phyloP scores from a whole-genome alignment of 2,329 filamentous ascomycete genomes.

The Aureobasidium sp. region DNA sequence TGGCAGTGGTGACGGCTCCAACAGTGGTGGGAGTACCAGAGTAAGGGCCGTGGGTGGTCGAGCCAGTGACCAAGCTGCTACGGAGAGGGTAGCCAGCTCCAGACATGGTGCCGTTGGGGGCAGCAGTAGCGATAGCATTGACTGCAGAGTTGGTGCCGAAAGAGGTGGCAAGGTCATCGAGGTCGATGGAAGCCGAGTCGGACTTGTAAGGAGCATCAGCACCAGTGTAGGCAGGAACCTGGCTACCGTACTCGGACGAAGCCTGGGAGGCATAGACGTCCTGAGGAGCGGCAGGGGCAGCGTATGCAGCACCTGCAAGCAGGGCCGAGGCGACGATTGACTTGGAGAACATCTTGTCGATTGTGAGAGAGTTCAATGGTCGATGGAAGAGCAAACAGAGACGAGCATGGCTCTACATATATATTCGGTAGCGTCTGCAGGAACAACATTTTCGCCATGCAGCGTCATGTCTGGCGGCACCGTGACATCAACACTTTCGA shows the following conservation, averaged over 20 bases:
- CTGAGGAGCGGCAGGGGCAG: conserved; percentile 26
- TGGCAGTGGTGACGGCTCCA: conserved; percentile 55
- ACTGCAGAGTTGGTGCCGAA: conserved; percentile 39
- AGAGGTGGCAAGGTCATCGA: conserved; percentile 29
- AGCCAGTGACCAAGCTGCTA: conserved; percentile 44
- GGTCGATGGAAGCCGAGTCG: conserved; percentile 24
- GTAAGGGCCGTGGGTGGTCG: conserved; percentile 61
- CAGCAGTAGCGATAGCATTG: conserved; percentile 26
- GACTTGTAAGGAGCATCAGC: conserved; percentile 35
- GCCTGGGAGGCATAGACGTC: conserved; percentile 2
- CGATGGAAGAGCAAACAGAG: background rate
- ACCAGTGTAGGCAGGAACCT: conserved; percentile 34
- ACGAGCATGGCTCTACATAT: background rate
- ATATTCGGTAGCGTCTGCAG: background rate
- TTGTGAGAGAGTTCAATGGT: background rate
- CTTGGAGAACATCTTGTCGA: conserved; percentile 17
- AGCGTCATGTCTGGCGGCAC: background rate
- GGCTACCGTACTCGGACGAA: conserved; percentile 12
- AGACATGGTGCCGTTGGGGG: conserved; percentile 21
- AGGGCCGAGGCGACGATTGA: conserved; percentile 15
- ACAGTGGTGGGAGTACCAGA: conserved; percentile 59
- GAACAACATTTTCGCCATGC: conserved; percentile 6
- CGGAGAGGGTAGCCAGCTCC: conserved; percentile 35
- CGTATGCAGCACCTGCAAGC: conserved; percentile 22
- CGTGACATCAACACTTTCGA: conserved; percentile 9